Conservation (phyloP, 2,329 filamentous ascomycete species). For the Fusarium concolor region DNA sequence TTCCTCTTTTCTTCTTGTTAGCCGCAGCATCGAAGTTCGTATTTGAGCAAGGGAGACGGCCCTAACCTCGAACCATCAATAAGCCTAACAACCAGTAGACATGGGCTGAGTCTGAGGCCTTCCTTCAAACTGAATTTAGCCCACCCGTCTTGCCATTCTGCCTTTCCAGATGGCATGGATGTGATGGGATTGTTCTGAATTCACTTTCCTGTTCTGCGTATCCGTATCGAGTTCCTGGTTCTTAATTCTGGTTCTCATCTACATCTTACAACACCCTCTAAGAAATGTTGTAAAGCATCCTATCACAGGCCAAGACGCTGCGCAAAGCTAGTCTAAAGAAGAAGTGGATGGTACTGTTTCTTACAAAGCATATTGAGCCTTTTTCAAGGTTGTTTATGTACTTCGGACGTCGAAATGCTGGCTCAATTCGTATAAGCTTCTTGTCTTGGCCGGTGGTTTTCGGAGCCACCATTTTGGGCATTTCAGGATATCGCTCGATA, state of each 20-base stretch:
- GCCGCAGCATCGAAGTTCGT: slow-evolving; percentile 27
- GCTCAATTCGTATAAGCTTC: slow-evolving; percentile 15
- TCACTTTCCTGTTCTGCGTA: slow-evolving; percentile 5
- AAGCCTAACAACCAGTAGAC: slow-evolving; percentile 10
- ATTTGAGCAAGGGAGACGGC: slow-evolving; percentile 19
- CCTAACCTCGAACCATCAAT: slow-evolving; percentile 12
- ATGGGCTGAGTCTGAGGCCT: slow-evolving; percentile 22
- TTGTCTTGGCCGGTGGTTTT: slow-evolving; percentile 24
- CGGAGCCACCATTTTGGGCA: slow-evolving; percentile 29
- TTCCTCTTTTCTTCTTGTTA: slow-evolving; percentile 23
- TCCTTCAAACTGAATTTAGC: slow-evolving; percentile 17
- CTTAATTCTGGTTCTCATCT: background rate
- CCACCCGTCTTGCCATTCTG: slow-evolving; percentile 21
- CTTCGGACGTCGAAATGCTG: slow-evolving; percentile 16
- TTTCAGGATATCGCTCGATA: slow-evolving; percentile 19
- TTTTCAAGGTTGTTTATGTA: slow-evolving; percentile 13
- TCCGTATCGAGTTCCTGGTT: slow-evolving; percentile 20
- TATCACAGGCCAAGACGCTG: slow-evolving; percentile 15
- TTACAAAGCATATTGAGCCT: slow-evolving; percentile 10
- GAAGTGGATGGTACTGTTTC: slow-evolving; percentile 22
- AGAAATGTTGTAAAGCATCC: slow-evolving; percentile 2
- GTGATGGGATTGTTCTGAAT: slow-evolving; percentile 8
- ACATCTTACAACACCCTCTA: slow-evolving; percentile 7
- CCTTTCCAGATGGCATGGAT: slow-evolving; percentile 11
- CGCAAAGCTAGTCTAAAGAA: slow-evolving; percentile 17